Evolutionary conservation across 805 yeast species (phyloP).

Genomic region (Yarrowia hollandica): DNA sequence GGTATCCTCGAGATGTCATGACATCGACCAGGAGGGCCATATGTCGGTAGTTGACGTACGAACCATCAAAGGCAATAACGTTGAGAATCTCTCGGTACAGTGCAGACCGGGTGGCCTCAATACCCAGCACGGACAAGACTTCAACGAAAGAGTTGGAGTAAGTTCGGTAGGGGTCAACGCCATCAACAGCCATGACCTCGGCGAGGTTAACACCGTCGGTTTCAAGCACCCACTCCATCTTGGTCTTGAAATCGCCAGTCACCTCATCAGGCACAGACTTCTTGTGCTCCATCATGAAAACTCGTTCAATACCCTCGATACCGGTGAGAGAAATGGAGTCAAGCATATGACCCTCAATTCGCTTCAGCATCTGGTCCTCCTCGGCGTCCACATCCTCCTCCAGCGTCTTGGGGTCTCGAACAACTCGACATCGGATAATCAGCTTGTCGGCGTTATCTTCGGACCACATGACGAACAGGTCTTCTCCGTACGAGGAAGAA

Average conservation of each 20-base stretch:
- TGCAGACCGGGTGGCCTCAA: conserved; percentile 96
- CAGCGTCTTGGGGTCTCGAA: conserved; percentile 89
- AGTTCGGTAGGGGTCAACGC: conserved; percentile 87
- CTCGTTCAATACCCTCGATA: conserved; percentile 89
- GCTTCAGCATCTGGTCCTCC: conserved; percentile 93
- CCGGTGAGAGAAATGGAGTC: conserved; percentile 95
- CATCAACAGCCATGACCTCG: conserved; percentile 91
- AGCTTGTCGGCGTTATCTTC: conserved; percentile 98
- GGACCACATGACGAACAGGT: conserved; percentile 96
- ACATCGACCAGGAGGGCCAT: conserved; percentile 97
- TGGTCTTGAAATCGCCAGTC: conserved; percentile 83
- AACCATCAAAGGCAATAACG: conserved; percentile 99
- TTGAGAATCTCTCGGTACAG: conserved; percentile 91
- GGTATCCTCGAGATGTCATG: conserved; percentile 97
- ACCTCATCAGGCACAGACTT: conserved; percentile 54
- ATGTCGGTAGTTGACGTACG: conserved; percentile 97
- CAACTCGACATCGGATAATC: conserved; percentile 96
- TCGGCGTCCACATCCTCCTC: conserved; percentile 95
- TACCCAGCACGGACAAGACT: conserved; percentile 90
- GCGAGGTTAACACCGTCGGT: conserved; percentile 97
- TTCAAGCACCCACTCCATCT: conserved; percentile 97
- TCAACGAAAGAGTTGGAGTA: conserved; percentile 97
- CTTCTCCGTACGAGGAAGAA: conserved; percentile 88
- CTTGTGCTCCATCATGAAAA: conserved; percentile 56
- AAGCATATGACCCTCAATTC: conserved; percentile 93